A percentile compares a stretch with the other conserved stretches of the same genome.
Conservation (phyloP, 148 eudicot species). For the Selenicereus undatus region DNA sequence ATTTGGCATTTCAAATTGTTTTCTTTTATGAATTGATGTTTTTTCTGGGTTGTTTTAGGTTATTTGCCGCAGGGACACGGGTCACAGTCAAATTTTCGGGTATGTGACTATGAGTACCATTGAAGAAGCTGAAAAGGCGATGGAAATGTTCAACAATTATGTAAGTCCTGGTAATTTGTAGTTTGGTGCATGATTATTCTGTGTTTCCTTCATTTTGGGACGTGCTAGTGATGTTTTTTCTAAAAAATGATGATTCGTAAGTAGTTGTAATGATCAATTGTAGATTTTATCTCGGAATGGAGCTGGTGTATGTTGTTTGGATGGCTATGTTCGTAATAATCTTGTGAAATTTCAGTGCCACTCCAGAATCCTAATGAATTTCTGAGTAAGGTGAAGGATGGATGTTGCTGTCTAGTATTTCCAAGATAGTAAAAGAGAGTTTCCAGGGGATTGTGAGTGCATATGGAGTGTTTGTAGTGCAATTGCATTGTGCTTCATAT, state of each 20-base stretch:
- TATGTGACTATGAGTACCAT: conserved; percentile 93
- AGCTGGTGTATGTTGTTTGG: not conserved
- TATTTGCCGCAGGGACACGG: conserved; percentile 86
- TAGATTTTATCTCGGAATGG: not conserved
- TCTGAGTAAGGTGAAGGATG: not conserved
- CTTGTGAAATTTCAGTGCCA: not conserved
- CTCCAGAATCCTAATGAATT: not conserved
- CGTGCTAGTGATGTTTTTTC: not conserved
- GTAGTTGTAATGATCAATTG: not conserved
- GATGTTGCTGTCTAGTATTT: conserved; percentile 22
- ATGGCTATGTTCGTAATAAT: not conserved
- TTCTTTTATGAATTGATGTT: not conserved
- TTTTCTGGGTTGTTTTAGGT: conserved; percentile 37
- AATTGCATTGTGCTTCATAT: not conserved
- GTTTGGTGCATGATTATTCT: too few species aligned
- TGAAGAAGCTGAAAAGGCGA: conserved; percentile 85
- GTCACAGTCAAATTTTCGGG: conserved; percentile 84
- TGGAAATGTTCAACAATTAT: conserved; percentile 61
- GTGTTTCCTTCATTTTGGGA: not conserved
- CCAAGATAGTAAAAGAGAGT: not conserved
- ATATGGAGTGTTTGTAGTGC: not conserved
- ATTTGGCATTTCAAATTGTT: too few species aligned
- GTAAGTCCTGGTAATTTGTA: conserved; percentile 37
- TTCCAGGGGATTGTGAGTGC: not conserved
- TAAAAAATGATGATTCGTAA: not conserved